Conservation (phyloP, 179 eudicot species). For the Amaranthus tricolor region DNA sequence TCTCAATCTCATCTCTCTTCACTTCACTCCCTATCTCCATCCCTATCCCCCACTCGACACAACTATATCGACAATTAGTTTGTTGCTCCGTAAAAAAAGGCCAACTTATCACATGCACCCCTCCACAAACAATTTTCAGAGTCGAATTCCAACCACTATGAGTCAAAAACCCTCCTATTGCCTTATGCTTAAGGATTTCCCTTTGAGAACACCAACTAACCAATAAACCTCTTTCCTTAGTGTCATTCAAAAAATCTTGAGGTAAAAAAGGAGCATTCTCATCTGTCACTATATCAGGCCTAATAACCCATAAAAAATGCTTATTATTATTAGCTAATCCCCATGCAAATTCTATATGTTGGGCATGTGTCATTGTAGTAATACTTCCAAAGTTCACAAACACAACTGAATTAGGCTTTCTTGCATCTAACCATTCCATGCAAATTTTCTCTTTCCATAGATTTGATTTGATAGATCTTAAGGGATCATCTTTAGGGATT, state of each 20-base stretch:
- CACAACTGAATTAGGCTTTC: slow-evolving; percentile 34
- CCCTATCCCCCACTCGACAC: slow-evolving; percentile 42
- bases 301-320: slow-evolving; percentile 40
- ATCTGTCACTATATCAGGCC: slow-evolving; percentile 35
- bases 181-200: slow-evolving; percentile 33
- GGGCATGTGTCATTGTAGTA: slow-evolving; percentile 30
- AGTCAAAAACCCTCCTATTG: slow-evolving; percentile 40
- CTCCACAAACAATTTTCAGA: slow-evolving; percentile 30
- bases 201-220: slow-evolving; percentile 45
- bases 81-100: slow-evolving; percentile 49
- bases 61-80: slow-evolving; percentile 38
- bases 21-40: slow-evolving; percentile 40
- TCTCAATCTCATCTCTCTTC: slow-evolving; percentile 33
- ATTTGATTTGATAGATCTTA: slow-evolving; percentile 30
- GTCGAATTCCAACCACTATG: slow-evolving; percentile 59
- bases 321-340: slow-evolving; percentile 44
- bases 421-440: slow-evolving; percentile 38
- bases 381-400: slow-evolving; percentile 51
- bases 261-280: slow-evolving; percentile 24
- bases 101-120: slow-evolving; percentile 45
- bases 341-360: slow-evolving; percentile 45
- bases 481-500: neutral
- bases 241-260: slow-evolving; percentile 31
- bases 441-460: slow-evolving; percentile 38
- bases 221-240: slow-evolving; percentile 26